Evolutionary conservation across 371 early-diverging fungal species (phyloP).

Genomic region (Syncephalastrum sp.): DNA sequence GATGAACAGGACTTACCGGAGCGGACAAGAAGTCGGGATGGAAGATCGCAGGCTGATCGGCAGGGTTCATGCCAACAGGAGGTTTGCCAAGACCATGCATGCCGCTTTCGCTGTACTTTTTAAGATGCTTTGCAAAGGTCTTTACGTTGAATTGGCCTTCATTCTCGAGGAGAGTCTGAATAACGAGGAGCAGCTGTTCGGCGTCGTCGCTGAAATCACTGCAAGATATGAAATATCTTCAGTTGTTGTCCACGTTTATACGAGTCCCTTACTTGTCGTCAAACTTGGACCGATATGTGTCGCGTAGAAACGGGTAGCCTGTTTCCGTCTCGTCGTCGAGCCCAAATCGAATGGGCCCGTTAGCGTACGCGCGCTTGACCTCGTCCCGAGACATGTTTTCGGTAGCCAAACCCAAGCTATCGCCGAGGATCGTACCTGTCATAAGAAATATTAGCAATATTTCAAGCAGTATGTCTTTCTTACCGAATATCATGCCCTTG

Average conservation of each 20-base stretch:
- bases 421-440: constrained; percentile 65
- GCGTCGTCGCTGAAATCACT: constrained; percentile 72
- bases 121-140: constrained; percentile 50
- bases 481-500: constrained; percentile 52
- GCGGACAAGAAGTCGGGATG: constrained; percentile 39
- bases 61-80: constrained; percentile 54
- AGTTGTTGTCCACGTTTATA: not conserved
- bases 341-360: constrained; percentile 63
- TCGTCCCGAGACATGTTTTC: constrained; percentile 59
- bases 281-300: constrained; percentile 33
- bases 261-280: constrained; percentile 41
- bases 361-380: constrained; percentile 47
- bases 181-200: constrained; percentile 61
- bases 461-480: not conserved
- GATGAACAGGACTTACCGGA: constrained; percentile 25
- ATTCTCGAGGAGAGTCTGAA: constrained; percentile 50
- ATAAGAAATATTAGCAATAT: not conserved
- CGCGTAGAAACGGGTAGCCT: constrained; percentile 35
- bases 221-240: not conserved
- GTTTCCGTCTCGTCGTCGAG: constrained; percentile 27
- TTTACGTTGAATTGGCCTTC: constrained; percentile 52
- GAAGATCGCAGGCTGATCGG: constrained; percentile 48
- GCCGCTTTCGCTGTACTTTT: constrained; percentile 51
- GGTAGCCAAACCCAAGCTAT: constrained; percentile 69
- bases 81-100: constrained; percentile 52